phyloP scores from a whole-genome alignment of 805 yeast genomes.

The Lachancea quebecensis region DNA sequence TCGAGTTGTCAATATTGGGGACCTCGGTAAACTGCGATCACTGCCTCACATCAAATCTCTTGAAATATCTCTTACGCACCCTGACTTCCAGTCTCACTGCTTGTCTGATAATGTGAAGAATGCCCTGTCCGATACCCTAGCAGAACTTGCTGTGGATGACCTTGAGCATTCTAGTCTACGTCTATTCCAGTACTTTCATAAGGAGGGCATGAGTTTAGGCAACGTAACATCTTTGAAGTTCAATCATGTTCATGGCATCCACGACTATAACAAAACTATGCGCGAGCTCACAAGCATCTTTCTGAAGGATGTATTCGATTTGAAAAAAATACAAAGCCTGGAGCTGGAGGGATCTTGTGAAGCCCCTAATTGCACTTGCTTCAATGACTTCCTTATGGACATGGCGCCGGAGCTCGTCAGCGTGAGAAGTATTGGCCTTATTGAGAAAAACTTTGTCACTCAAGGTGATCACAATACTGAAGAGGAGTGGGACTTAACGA shows the following conservation, averaged over 20 bases:
- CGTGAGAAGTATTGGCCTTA: slow-evolving; percentile 22
- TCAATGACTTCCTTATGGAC: slow-evolving; percentile 35
- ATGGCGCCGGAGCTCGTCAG: slow-evolving; percentile 31
- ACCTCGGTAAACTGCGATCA: slow-evolving; percentile 8
- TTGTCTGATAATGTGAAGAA: slow-evolving; percentile 5
- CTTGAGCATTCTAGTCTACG: slow-evolving; percentile 33
- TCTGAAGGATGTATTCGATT: slow-evolving; percentile 29
- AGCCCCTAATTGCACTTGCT: slow-evolving; percentile 39
- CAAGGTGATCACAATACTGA: slow-evolving; percentile 40
- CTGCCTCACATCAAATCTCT: slow-evolving; percentile 11
- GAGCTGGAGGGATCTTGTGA: slow-evolving; percentile 53
- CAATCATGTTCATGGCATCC: slow-evolving; percentile 41
- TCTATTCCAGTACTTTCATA: slow-evolving; percentile 26
- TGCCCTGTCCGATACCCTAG: slow-evolving; percentile 10
- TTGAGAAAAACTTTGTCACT: slow-evolving; percentile 32
- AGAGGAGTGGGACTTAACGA: slow-evolving; percentile 48
- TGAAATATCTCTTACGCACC: slow-evolving; percentile 9
- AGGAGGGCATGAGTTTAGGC: slow-evolving; percentile 9
- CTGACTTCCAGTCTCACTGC: slow-evolving; percentile 4
- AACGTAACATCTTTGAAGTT: slow-evolving; percentile 34
- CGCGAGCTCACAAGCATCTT: slow-evolving; percentile 28
- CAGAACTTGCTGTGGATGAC: slow-evolving; percentile 29
- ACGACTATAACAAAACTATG: slow-evolving; percentile 34
- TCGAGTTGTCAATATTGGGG: slow-evolving; percentile 10
- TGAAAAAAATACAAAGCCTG: slow-evolving; percentile 32